Evolutionary conservation across 2,329 filamentous ascomycete genomes (phyloP).

Genomic region (Venturia oleaginea): DNA sequence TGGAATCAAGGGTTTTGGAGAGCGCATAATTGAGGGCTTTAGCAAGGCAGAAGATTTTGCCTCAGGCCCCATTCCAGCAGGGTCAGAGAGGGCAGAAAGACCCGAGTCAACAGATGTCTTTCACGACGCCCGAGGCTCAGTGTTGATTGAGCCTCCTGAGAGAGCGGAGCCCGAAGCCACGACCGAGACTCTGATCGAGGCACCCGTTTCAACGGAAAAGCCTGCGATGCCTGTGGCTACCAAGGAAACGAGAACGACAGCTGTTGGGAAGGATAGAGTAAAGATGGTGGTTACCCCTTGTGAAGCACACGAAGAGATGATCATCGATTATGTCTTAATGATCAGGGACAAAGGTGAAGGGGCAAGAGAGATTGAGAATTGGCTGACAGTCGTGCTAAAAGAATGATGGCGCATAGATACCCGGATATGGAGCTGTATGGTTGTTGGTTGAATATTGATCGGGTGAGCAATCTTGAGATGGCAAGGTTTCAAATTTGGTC

Average conservation of each 20-base stretch:
- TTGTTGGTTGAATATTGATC: too few relatives aligned
- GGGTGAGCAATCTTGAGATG: too few relatives aligned
- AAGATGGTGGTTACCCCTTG: conserved; percentile 28
- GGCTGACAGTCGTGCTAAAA: conserved; percentile 19
- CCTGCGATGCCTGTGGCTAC: conserved; percentile 15
- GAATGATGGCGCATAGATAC: not conserved
- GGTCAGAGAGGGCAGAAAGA: not conserved
- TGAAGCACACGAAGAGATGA: conserved; percentile 34
- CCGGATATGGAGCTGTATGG: too few relatives aligned
- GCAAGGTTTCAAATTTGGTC: too few relatives aligned
- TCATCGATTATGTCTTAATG: conserved; percentile 26
- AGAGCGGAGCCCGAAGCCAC: conserved; percentile 18
- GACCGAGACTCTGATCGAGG: conserved; percentile 7
- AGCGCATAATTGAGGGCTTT: conserved; percentile 37
- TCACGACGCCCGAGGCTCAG: not conserved
- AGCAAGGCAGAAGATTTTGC: not conserved
- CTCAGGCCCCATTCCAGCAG: not conserved
- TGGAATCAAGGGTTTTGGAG: conserved; percentile 43
- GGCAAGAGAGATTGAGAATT: conserved; percentile 8
- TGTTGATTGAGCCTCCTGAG: not conserved
- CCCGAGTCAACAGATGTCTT: not conserved
- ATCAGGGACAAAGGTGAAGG: conserved; percentile 8
- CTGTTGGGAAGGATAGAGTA: not conserved
- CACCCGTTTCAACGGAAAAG: not conserved
- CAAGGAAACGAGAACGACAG: not conserved